These are phyloP conservation scores for Helotiales sp. DNA, from an alignment of 2,329 filamentous ascomycete species.

Conservation along the genomic window DNA sequence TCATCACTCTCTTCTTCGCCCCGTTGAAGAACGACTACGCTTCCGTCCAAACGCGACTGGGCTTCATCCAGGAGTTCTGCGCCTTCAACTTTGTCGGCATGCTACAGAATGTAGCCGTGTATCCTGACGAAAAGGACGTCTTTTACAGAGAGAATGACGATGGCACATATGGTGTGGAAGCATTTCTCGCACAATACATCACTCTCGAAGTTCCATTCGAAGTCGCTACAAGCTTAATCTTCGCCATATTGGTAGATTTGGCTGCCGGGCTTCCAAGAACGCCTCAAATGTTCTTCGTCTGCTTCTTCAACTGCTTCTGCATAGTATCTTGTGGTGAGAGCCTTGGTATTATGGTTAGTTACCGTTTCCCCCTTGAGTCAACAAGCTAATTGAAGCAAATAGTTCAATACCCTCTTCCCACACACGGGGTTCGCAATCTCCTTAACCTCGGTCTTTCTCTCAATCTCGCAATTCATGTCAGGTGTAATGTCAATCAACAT, in stretches of 20 bases:
- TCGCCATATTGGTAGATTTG: constrained; percentile 66
- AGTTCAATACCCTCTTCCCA: constrained; percentile 75
- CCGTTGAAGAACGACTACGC: constrained; percentile 72
- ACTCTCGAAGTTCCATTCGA: constrained; percentile 75
- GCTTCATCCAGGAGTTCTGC: constrained; percentile 73
- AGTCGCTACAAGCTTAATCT: constrained; percentile 66
- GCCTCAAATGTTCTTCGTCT: constrained; percentile 68
- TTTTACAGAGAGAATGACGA: constrained; percentile 81
- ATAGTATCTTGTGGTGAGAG: constrained; percentile 77
- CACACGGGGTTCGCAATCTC: constrained; percentile 81
- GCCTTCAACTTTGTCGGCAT: constrained; percentile 78
- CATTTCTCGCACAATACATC: constrained; percentile 74
- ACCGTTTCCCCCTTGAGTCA: not conserved
- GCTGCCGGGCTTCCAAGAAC: constrained; percentile 69
- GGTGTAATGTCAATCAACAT: constrained; percentile 74
- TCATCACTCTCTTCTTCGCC: constrained; percentile 72
- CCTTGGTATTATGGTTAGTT: constrained; percentile 66
- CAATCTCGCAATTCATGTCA: constrained; percentile 72
- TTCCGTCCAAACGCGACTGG: constrained; percentile 73
- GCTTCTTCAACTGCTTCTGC: constrained; percentile 72
- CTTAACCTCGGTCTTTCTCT: constrained; percentile 70
- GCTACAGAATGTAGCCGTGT: constrained; percentile 78
- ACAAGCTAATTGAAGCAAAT: not conserved
- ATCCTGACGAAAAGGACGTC: constrained; percentile 73
- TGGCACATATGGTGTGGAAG: constrained; percentile 71